Evolutionary conservation across 257 asterid genomes (phyloP).

Genomic region (Solanum tacnaense): DNA sequence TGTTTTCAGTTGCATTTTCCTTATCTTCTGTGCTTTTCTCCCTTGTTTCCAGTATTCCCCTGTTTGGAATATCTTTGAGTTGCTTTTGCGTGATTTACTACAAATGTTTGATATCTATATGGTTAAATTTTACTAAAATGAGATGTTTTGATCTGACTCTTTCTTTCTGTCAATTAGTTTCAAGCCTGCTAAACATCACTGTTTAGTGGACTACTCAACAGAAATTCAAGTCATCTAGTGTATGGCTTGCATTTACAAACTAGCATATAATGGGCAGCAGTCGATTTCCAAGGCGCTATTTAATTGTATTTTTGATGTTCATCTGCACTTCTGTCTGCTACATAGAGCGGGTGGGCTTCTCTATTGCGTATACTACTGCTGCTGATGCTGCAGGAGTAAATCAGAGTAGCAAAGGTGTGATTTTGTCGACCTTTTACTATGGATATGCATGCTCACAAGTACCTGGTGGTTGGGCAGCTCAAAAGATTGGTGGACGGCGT

Average conservation of each 20-base stretch:
- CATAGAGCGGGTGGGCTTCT: slow-evolving; percentile 86
- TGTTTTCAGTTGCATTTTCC: not conserved
- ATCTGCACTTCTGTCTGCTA: slow-evolving; percentile 89
- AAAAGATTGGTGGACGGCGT: slow-evolving; percentile 72
- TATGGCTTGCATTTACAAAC: slow-evolving; percentile 21
- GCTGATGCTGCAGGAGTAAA: slow-evolving; percentile 81
- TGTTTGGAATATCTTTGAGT: not conserved
- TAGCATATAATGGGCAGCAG: slow-evolving; percentile 47
- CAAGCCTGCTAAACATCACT: not conserved
- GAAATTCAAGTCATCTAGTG: not conserved
- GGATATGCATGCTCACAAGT: slow-evolving; percentile 93
- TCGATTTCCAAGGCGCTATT: slow-evolving; percentile 53
- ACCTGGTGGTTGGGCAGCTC: slow-evolving; percentile 99
- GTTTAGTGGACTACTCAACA: not conserved
- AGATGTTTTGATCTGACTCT: not conserved
- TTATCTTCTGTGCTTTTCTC: not conserved
- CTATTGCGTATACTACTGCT: slow-evolving; percentile 83
- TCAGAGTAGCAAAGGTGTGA: slow-evolving; percentile 80
- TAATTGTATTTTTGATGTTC: slow-evolving; percentile 64
- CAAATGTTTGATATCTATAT: not conserved
- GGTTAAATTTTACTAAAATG: not conserved
- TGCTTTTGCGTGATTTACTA: not conserved
- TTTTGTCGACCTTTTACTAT: slow-evolving; percentile 77
- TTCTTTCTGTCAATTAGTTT: not conserved
- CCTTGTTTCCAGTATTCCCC: not conserved